These are phyloP conservation scores for Pyracantha coccinea DNA, from an alignment of 331 rosid genomes.

Conservation along the genomic window DNA sequence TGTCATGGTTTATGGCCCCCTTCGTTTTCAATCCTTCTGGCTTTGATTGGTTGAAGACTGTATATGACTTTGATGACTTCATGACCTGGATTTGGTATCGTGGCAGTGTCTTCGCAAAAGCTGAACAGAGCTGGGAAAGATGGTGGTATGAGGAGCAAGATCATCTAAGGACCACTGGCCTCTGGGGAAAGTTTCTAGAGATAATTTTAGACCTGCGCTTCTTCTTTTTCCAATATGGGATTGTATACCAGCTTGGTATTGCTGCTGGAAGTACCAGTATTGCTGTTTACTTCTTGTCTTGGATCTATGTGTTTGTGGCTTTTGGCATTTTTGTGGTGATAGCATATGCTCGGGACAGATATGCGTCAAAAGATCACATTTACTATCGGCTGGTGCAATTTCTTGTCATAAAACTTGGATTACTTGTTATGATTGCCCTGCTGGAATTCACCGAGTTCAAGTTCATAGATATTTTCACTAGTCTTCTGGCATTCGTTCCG, in stretches of 20 bases:
- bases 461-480: conserved; percentile 57
- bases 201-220: conserved; percentile 72
- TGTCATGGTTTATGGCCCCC: conserved; percentile 80
- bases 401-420: conserved; percentile 37
- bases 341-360: conserved; percentile 53
- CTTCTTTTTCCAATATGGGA: conserved; percentile 79
- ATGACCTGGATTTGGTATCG: conserved; percentile 79
- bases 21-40: conserved; percentile 83
- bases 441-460: conserved; percentile 53
- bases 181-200: conserved; percentile 73
- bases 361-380: conserved; percentile 59
- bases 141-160: conserved; percentile 98
- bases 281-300: conserved; percentile 65
- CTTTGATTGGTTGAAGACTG: conserved; percentile 90
- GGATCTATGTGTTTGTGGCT: conserved; percentile 57
- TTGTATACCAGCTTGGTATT: conserved; percentile 64
- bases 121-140: conserved; percentile 93
- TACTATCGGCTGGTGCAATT: conserved; percentile 74
- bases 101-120: conserved; percentile 77
- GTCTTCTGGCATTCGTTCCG: conserved; percentile 78
- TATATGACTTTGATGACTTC: conserved; percentile 75
- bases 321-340: conserved; percentile 46
- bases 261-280: conserved; percentile 62
- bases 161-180: conserved; percentile 64
- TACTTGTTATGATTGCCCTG: conserved; percentile 51